Evolutionary conservation across 78 protist species (phyloP), one percentile per base, ranked within the genome.

Genomic region (Mastigamoeba balamuthi): DNA sequence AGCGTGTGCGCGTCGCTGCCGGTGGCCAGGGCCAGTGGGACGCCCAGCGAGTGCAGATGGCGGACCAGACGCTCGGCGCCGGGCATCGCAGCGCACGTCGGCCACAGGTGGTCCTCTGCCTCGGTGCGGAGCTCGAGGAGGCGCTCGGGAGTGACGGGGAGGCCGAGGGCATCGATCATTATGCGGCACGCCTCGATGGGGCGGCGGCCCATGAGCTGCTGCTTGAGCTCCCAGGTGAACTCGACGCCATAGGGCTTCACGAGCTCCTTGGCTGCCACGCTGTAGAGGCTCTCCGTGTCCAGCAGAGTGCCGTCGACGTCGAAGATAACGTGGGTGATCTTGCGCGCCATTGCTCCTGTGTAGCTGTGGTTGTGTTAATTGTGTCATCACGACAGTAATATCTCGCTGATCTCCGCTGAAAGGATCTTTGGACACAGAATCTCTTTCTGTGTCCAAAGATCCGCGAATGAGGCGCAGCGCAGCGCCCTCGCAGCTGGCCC

Each of bases 1-100:
- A 65, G 10, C 7, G 6, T 0, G 52, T 9, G 29, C 3, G 33
- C 17, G 17, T 30, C 6, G 38, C 38, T 39, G 5, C 71, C 41
- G 6, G 79, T 68, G 40, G 79, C 79, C 10, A 75, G 40, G 23
- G 72, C 71, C 8, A 65, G 44, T 6, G 79, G 79, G 7, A 75
- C 27, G 10, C 41, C 41, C 17, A 4, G 65, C 1, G 33, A 7
- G 41, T 58, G 71, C 43, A 75, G 70, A 10, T 75, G 70, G 4
- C 10, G 9, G 2, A 75, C 72, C 10, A 75, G 71, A 0, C 79
- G 69, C 29, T 40, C 67, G 9, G 63, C 79, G 29, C 79, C 79
- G 4, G 79, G 71, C 9, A 66, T 6, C 63, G 30, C 30, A 27
- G 58, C 6, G 27, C 53, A 40, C 48, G 9, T 3, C 42, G 79